Evolutionary conservation across 179 eudicot genomes (phyloP).

Genomic region (Silene vulgaris): DNA sequence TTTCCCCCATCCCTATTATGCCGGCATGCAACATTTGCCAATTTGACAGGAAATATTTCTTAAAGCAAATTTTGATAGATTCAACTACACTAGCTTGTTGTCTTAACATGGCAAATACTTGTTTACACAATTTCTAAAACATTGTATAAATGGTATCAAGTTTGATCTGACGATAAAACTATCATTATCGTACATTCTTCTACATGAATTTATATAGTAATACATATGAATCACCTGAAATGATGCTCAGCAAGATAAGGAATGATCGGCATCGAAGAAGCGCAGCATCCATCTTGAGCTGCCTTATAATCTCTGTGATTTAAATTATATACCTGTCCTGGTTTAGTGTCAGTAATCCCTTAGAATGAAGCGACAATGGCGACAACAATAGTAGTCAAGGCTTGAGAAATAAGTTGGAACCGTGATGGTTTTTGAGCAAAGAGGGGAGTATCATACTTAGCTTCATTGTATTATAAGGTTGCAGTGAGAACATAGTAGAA

Average conservation of each 20-base stretch:
- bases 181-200: not conserved
- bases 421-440: constrained; percentile 30
- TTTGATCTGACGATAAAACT: not conserved
- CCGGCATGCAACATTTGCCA: not conserved
- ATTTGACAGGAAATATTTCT: not conserved
- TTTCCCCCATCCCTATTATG: not conserved
- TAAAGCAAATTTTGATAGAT: not conserved
- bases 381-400: constrained; percentile 4
- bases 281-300: constrained; percentile 33
- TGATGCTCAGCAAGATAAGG: constrained; percentile 36
- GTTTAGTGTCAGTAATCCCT: not conserved
- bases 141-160: too few species aligned
- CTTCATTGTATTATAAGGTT: constrained; percentile 27
- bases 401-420: constrained; percentile 29
- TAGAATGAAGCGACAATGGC: constrained; percentile 12
- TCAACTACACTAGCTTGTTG: not conserved
- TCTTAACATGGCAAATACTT: too few species aligned
- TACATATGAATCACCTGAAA: constrained; percentile 46
- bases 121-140: too few species aligned
- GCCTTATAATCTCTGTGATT: not conserved
- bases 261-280: constrained; percentile 31
- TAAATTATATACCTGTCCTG: constrained; percentile 1
- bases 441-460: constrained; percentile 34
- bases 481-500: constrained; percentile 37
- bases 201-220: too few species aligned